A percentile compares a stretch with the other conserved stretches of the same genome.
Conservation (phyloP, 164 flowering plant genomes). For the Cinnamomum chago region DNA sequence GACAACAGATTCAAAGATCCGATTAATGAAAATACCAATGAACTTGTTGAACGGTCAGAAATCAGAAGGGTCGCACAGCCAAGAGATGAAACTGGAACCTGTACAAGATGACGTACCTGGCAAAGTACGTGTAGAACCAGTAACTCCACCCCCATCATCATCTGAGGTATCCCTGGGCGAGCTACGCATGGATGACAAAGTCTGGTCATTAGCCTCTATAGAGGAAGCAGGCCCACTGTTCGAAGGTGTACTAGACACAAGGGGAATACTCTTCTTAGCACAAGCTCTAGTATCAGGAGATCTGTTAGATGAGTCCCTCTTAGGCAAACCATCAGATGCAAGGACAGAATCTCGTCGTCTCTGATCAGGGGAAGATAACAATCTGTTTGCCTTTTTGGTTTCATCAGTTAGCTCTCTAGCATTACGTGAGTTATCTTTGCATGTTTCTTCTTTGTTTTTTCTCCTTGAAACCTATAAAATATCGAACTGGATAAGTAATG, state of each 20-base stretch:
- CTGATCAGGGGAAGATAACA: constrained; percentile 41
- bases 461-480: constrained; percentile 63
- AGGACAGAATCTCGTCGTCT: constrained; percentile 36
- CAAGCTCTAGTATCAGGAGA: constrained; percentile 28
- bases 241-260: constrained; percentile 23
- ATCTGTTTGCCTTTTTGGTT: constrained; percentile 40
- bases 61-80: not conserved
- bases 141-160: constrained; percentile 45
- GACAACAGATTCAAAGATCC: not conserved
- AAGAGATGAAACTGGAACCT: constrained; percentile 1
- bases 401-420: constrained; percentile 48
- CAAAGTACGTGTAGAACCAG: constrained; percentile 59
- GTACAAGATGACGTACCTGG: constrained; percentile 51
- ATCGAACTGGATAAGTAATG: not conserved
- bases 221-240: constrained; percentile 48
- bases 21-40: not conserved
- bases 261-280: constrained; percentile 33
- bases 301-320: constrained; percentile 38
- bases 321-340: constrained; percentile 29
- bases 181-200: constrained; percentile 31
- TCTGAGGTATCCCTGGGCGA: constrained; percentile 57
- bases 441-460: constrained; percentile 54
- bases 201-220: constrained; percentile 47
- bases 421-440: constrained; percentile 44
- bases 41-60: not conserved